phyloP scores from a whole-genome alignment of 176 grass and related monocot genomes.

The Oryza glumipatula region DNA sequence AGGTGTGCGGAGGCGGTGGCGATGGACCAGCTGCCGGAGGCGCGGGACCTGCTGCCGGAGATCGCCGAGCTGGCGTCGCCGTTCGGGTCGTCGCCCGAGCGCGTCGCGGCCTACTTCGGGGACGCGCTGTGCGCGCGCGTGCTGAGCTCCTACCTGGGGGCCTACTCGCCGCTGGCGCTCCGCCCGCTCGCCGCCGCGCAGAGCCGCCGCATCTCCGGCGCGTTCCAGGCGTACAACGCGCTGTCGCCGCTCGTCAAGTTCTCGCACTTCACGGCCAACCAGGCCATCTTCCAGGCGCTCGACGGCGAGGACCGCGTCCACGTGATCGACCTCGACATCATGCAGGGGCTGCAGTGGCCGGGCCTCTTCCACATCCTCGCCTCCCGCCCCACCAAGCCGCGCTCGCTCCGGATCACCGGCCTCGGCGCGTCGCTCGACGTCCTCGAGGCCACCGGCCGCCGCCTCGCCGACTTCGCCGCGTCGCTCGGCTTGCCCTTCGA shows the following conservation, averaged over 20 bases:
- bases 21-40: slow-evolving; percentile 60
- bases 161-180: slow-evolving; percentile 62
- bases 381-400: slow-evolving; percentile 55
- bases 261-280: slow-evolving; percentile 96
- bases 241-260: slow-evolving; percentile 91
- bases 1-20: slow-evolving; percentile 82
- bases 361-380: slow-evolving; percentile 90
- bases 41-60: slow-evolving; percentile 74
- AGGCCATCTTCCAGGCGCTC: slow-evolving; percentile 84
- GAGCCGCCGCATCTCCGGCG: slow-evolving; percentile 55
- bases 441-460: slow-evolving; percentile 72
- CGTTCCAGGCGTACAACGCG: slow-evolving; percentile 81
- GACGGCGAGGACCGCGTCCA: slow-evolving; percentile 68
- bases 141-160: slow-evolving; percentile 77
- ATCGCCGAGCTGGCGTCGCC: slow-evolving; percentile 85
- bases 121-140: slow-evolving; percentile 82
- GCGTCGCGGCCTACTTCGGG: slow-evolving; percentile 84
- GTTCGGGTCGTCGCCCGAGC: slow-evolving; percentile 81
- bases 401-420: slow-evolving; percentile 77
- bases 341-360: slow-evolving; percentile 95
- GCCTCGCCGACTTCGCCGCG: slow-evolving; percentile 73
- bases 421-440: slow-evolving; percentile 80
- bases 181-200: slow-evolving; percentile 42
- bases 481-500: slow-evolving; percentile 74
- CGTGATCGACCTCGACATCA: slow-evolving; percentile 89